Evolutionary conservation across 164 flowering plant genomes (phyloP), one percentile per base, ranked within the genome.

Genomic region (Vitis cinerea): DNA sequence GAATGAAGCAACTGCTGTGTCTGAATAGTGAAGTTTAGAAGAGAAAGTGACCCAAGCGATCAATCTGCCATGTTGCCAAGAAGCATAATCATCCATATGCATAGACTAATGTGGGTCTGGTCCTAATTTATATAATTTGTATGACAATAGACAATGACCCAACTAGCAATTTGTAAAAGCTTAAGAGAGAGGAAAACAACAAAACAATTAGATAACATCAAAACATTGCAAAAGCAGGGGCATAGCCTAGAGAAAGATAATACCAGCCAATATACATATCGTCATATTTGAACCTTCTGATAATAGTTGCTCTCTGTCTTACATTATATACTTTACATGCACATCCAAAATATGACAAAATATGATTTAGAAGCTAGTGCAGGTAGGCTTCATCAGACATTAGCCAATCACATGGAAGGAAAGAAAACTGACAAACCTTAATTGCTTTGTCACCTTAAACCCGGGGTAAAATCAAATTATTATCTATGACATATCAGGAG

Each of bases 351-450:
- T 29, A 67, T 49, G 54, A 61, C 53, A 6, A 68, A 37, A 23
- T 16, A 56, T 14, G 14, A 68, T 8, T 27, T 4, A 11, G 14
- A 37, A 19, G 4, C 31, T 27, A 48, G n/a, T 2, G 47, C 66
- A 57, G 63, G 70, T 50, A 76, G 56, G 11, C 31, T 44, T 17
- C 37, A 10, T 23, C 27, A 23, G 12, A 7, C 49, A 57, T 19
- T 10, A 53, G 65, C 65, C 58, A 62, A 71, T 59, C 71, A 53
- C 67, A 65, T 19, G 11, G 59, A 64, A 59, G 75, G 67, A 19
- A 17, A 70, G 64, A 61, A 69, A 76, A 52, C 58, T 37, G 70
- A 65, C 69, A 60, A 63, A 68, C 65, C 67, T 23, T 56, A 10
- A 58, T 54, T 57, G 68, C 68, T 67, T 66, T 67, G 66, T 30